Conservation (phyloP, 768 basidiomycete genomes). For the Serendipita indica region DNA sequence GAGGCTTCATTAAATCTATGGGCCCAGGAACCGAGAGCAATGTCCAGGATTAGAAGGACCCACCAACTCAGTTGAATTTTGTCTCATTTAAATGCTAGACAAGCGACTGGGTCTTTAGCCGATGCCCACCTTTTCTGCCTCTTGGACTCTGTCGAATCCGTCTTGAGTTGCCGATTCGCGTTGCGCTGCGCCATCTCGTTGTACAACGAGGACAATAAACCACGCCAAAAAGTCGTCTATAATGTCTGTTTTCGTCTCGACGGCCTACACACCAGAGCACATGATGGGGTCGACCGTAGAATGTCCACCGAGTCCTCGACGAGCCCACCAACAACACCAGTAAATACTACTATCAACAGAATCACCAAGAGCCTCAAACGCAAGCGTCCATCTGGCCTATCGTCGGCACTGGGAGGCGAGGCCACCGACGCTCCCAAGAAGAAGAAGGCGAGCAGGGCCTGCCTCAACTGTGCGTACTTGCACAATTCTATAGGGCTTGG, state of each 20-base stretch:
- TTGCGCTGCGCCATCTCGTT: background rate
- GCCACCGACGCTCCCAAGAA: slow-evolving; percentile 66
- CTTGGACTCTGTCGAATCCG: background rate
- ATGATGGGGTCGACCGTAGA: background rate
- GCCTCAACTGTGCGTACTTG: slow-evolving; percentile 81
- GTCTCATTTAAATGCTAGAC: background rate
- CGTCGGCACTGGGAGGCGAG: slow-evolving; percentile 13
- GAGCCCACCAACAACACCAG: slow-evolving; percentile 4
- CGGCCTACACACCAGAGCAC: slow-evolving; percentile 1
- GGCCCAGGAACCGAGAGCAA: background rate
- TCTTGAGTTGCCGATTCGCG: background rate
- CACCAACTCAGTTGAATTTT: background rate
- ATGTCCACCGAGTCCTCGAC: background rate
- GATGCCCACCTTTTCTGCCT: background rate
- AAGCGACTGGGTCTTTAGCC: background rate
- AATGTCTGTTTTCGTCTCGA: background rate
- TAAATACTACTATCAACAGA: background rate
- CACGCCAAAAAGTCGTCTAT: background rate
- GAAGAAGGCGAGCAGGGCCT: slow-evolving; percentile 89
- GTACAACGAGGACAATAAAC: background rate
- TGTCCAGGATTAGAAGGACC: slow-evolving; percentile 1
- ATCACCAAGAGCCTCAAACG: slow-evolving; percentile 26
- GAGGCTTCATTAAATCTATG: background rate
- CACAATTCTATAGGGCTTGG: background rate
- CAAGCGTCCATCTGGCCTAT: slow-evolving; percentile 38